A percentile compares a stretch with the other conserved stretches of the same genome.
These are phyloP conservation scores for Serendipita indica DNA, from an alignment of 768 basidiomycete species.

Conservation along the genomic window DNA sequence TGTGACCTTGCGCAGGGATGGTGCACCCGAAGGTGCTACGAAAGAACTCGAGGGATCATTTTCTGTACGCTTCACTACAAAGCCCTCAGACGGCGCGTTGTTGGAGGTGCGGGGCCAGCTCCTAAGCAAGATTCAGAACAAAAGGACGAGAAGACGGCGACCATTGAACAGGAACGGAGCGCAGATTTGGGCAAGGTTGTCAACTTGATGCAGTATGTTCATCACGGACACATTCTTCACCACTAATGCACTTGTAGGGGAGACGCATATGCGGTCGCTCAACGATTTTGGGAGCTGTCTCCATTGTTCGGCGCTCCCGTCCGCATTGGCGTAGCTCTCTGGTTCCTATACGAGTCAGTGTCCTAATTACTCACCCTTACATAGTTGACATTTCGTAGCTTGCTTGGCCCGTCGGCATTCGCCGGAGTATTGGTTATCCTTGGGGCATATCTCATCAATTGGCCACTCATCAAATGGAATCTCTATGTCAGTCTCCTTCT, in stretches of 20 bases:
- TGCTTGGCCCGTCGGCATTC: conserved; percentile 66
- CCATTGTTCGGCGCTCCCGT: conserved; percentile 47
- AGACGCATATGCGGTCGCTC: conserved; percentile 53
- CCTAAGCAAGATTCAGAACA: neutral
- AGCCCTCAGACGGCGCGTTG: conserved; percentile 43
- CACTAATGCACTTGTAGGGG: conserved; percentile 29
- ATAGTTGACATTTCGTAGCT: conserved; percentile 24
- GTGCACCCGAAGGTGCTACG: conserved; percentile 55
- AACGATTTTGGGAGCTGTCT: conserved; percentile 61
- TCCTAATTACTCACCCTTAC: neutral
- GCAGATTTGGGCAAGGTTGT: conserved; percentile 59
- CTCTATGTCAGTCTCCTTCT: conserved; percentile 33
- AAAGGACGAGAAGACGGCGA: conserved; percentile 16
- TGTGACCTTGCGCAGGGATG: conserved; percentile 44
- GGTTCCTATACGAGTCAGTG: conserved; percentile 57
- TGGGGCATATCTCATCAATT: conserved; percentile 47
- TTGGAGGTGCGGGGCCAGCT: conserved; percentile 25
- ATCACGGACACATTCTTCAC: neutral
- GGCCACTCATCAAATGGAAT: conserved; percentile 51
- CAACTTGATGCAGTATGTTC: conserved; percentile 55
- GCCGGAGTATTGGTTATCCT: conserved; percentile 53
- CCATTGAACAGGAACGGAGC: conserved; percentile 11
- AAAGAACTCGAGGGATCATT: conserved; percentile 54
- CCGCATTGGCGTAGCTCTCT: conserved; percentile 46
- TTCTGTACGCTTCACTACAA: conserved; percentile 61